Base-by-base conservation (phyloP, 768 basidiomycete species). In the Lyophyllum decastes region DNA sequence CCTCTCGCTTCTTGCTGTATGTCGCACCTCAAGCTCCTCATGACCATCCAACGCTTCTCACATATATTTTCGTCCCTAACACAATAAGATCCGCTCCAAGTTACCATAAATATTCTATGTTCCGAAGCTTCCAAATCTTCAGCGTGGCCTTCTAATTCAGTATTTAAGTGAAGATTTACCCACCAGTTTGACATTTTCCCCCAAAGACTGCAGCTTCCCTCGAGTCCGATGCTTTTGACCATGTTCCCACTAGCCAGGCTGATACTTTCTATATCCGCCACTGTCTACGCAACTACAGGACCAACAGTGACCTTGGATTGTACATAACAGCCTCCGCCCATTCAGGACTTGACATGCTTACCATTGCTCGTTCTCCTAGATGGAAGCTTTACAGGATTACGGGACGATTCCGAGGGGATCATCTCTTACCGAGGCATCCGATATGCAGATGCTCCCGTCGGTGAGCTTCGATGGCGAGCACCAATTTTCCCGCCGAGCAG, bases 391-490 rank as follows among this genome's bases (percentile, higher is more conserved):
- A 69, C 64, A 4, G 77, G 78, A 2, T 35, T 67, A 24, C 53
- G 55, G 25, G 68, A 77, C 55, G 58, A 62, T 16, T 64, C 66
- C 10, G 70, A 66, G 24, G 69, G 71, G 1, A 70, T 77, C 17
- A 72, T 68, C 11, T 74, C 66, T n/a, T 79, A 74, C 61, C 65
- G 61, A 8, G 79, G 79, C 2, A 64, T 80, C 38, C 78, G 74
- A 21, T 79, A 72, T 57, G 78, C 78, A 22, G 78, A 80, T 58
- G 66, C 78, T 12, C 78, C 80, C 3, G 49, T 75, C 27, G 78
- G 76, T 0, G 63, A 76, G 17, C 69, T 76, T 40, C 73, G 77
- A 33, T 80, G 75, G 75, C 66, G 70, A 45, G 71, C 75, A 4
- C 74, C 78, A 17, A 71, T 78, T 10, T 68, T 66, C 4, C 77